phyloP scores from a whole-genome alignment of 225 moss, liverwort and hornwort genomes.

The Lunularia cruciata region DNA sequence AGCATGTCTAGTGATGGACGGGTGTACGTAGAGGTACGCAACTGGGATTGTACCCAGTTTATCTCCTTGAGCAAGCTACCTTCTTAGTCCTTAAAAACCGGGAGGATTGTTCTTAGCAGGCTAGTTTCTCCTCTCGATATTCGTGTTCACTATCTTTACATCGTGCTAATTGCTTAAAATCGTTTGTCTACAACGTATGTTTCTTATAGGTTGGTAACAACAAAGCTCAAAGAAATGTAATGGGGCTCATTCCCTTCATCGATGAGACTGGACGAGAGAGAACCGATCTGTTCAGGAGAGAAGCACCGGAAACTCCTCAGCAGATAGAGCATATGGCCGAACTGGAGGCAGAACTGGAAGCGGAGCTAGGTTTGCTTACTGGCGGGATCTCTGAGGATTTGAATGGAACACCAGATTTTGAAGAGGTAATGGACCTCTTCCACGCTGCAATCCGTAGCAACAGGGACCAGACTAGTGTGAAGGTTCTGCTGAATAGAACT shows the following conservation, averaged over 20 bases:
- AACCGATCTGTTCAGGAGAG: slow-evolving; percentile 35
- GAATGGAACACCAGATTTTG: slow-evolving; percentile 36
- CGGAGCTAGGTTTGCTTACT: slow-evolving; percentile 56
- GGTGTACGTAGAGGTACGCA: slow-evolving; percentile 29
- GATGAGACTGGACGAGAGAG: slow-evolving; percentile 28
- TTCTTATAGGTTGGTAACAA: slow-evolving; percentile 11
- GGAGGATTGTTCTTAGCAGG: too few species aligned
- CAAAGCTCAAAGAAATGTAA: slow-evolving; percentile 19
- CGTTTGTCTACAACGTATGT: too few species aligned
- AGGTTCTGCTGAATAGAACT: too few species aligned
- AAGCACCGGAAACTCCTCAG: slow-evolving; percentile 49
- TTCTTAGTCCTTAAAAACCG: background rate
- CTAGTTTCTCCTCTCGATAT: too few species aligned
- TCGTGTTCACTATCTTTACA: too few species aligned
- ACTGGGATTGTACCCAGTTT: background rate
- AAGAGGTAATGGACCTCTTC: too few species aligned
- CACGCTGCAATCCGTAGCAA: background rate
- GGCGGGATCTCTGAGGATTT: slow-evolving; percentile 31
- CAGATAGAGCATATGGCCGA: slow-evolving; percentile 58
- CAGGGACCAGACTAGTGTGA: too few species aligned
- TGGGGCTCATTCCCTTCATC: slow-evolving; percentile 17
- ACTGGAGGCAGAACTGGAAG: slow-evolving; percentile 62
- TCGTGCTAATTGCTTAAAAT: too few species aligned
- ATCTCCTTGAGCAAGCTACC: background rate
- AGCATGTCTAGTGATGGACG: slow-evolving; percentile 18